Evolutionary conservation across 2,329 filamentous ascomycete species (phyloP).

Genomic region (Xylariales sp.): DNA sequence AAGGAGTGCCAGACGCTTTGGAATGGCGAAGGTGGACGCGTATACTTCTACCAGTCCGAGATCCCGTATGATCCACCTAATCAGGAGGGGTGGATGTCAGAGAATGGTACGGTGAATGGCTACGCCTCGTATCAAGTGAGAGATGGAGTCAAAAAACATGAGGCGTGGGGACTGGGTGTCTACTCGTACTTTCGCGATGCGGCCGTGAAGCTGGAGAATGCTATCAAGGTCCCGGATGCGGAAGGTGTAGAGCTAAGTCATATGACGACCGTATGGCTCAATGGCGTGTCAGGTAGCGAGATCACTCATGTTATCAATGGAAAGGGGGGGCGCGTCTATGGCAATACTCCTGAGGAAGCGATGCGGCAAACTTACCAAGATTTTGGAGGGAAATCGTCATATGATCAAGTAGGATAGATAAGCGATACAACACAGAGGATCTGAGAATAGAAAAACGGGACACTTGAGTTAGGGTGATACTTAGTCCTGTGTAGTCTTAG

Average conservation of each 20-base stretch:
- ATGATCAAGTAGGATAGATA: too few species aligned
- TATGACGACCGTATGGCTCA: constrained; percentile 28
- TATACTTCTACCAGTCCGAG: constrained; percentile 31
- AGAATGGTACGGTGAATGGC: constrained; percentile 21
- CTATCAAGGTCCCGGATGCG: constrained; percentile 23
- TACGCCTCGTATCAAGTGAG: constrained; percentile 30
- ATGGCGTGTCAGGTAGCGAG: constrained; percentile 24
- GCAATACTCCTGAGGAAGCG: constrained; percentile 23
- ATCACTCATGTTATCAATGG: constrained; percentile 28
- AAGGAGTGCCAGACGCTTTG: constrained; percentile 29
- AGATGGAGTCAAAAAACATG: constrained; percentile 22
- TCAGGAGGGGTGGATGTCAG: constrained; percentile 24
- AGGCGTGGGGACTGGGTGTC: constrained; percentile 28
- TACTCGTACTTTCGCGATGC: constrained; percentile 30
- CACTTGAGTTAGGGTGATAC: too few species aligned
- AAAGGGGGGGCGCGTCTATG: constrained; percentile 22
- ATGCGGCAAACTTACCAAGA: too few species aligned
- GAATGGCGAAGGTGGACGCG: constrained; percentile 24
- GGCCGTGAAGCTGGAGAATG: constrained; percentile 27
- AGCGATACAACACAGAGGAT: too few species aligned
- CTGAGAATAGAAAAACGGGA: too few species aligned
- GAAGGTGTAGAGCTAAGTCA: constrained; percentile 25
- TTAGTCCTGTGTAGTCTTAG: too few species aligned
- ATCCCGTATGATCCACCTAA: constrained; percentile 28
- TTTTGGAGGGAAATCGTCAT: too few species aligned